Base-by-base conservation (phyloP, 2,329 filamentous ascomycete species). In the Trichoderma sp. region DNA sequence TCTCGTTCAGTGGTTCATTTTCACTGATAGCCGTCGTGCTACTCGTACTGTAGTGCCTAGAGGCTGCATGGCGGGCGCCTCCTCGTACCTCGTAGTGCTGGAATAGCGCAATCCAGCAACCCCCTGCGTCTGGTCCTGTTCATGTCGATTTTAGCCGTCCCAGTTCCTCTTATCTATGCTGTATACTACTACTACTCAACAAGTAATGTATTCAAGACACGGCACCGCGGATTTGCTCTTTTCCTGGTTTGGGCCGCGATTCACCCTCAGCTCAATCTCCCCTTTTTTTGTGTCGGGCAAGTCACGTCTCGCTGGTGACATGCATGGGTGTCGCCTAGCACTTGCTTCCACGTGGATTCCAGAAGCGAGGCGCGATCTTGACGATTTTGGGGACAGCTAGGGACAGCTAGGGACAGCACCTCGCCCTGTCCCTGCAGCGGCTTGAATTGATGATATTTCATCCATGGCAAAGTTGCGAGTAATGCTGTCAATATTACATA, bases 361-460 rank as follows among this genome's bases (percentile, higher is more conserved):
- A 65, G 63, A 65, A 65, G 63, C 63, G 63, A 65, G 61, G 50
- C 52, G 50, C 63, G 63, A 65, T 65, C 63, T 65, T 48, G 53
- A 63, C 59, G 45, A 27, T 52, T 63, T 52, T 63, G 59, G 45
- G 59, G 42, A 63, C 29, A 29, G 58, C 42, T 37, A 56, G 52
- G 35, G 35, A 34, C 15, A 4, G 9, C n/a, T 37, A 56, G 52
- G 35, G 35, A 34, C 15, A 4, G 9, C n/a, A 45, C 42, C 13
- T 19, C 27, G 37, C 15, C 63, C 35, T 57, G 63, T 32, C 52
- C 29, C 32, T 19, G 29, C n/a, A 54, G 52, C 52, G n/a, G 12
- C 9, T 22, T 54, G 52, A 32, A 4, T n/a, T n/a, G n/a, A n/a
- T 54, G 52, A 19, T 32, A 6, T n/a, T n/a, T n/a, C n/a, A n/a